Conservation (phyloP, 345 rosid species). For the Microthlaspi erraticum region DNA sequence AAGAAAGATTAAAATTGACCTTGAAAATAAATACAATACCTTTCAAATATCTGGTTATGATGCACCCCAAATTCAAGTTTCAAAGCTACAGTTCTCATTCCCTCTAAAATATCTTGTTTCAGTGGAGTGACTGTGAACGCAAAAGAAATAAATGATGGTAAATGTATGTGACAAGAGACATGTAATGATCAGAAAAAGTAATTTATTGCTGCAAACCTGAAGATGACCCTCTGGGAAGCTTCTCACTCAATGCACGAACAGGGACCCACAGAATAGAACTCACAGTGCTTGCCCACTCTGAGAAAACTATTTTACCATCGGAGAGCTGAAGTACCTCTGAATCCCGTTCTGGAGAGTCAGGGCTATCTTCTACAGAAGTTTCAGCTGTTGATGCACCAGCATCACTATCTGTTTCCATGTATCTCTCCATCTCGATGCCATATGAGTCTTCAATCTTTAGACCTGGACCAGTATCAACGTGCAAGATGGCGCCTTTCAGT, state of each 20-base stretch:
- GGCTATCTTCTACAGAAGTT: conserved; percentile 40
- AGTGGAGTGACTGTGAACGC: conserved; percentile 63
- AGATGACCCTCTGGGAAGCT: conserved; percentile 86
- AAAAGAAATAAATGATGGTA: conserved; percentile 28
- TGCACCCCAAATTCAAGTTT: conserved; percentile 93
- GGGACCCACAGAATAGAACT: conserved; percentile 93
- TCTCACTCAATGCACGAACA: conserved; percentile 69
- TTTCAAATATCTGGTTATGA: conserved; percentile 91
- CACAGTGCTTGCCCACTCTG: conserved; percentile 86
- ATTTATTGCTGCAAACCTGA: conserved; percentile 61
- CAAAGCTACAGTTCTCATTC: conserved; percentile 96
- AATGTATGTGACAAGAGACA: conserved; percentile 37
- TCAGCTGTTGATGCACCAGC: conserved; percentile 41
- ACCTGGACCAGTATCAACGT: conserved; percentile 96
- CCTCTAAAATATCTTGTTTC: conserved; percentile 81
- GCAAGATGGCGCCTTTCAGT: conserved; percentile 78
- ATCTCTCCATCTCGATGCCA: conserved; percentile 87
- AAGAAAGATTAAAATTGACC: conserved; percentile 27
- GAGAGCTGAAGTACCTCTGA: conserved; percentile 62
- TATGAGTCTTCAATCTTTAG: conserved; percentile 76
- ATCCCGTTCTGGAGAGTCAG: conserved; percentile 51
- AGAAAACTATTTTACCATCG: conserved; percentile 72
- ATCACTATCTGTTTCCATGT: conserved; percentile 43
- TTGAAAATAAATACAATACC: conserved; percentile 49
- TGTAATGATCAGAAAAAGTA: conserved; percentile 32